A percentile compares a stretch with the other conserved stretches of the same genome.
Conservation (phyloP, 1,284 basidiomycete species). For the Ceratobasidium sp. region DNA sequence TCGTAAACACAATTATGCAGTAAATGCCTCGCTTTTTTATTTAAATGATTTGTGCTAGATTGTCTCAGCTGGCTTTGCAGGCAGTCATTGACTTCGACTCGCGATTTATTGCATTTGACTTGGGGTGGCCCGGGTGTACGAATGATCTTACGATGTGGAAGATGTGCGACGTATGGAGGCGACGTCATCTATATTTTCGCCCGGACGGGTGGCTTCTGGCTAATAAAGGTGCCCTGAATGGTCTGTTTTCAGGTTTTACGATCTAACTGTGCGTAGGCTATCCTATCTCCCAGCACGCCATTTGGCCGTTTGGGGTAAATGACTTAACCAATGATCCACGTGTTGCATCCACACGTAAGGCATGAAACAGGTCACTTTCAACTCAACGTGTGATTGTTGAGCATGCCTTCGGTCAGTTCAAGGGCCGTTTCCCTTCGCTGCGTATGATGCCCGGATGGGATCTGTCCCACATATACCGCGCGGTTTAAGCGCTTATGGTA, state of each 20-base stretch:
- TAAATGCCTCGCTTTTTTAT: constrained; percentile 28
- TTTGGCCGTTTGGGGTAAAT: constrained; percentile 53
- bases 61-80: constrained; percentile 52
- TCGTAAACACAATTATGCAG: constrained; percentile 52
- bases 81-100: constrained; percentile 53
- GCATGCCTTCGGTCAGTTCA: constrained; percentile 54
- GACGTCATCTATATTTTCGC: constrained; percentile 51
- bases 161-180: constrained; percentile 53
- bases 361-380: constrained; percentile 53
- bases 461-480: constrained; percentile 52
- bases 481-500: constrained; percentile 53
- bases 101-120: constrained; percentile 53
- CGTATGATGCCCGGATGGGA: constrained; percentile 50
- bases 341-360: constrained; percentile 35
- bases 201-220: constrained; percentile 53
- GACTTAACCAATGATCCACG: constrained; percentile 46
- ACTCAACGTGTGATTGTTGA: constrained; percentile 52
- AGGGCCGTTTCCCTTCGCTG: constrained; percentile 53
- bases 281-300: constrained; percentile 50
- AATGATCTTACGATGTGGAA: constrained; percentile 54
- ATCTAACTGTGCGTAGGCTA: constrained; percentile 49
- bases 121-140: constrained; percentile 56
- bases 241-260: not conserved
- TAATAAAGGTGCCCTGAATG: constrained; percentile 53
- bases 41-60: not conserved